Conservation (phyloP, 2,329 filamentous ascomycete genomes). For the Fusarium sp. region DNA sequence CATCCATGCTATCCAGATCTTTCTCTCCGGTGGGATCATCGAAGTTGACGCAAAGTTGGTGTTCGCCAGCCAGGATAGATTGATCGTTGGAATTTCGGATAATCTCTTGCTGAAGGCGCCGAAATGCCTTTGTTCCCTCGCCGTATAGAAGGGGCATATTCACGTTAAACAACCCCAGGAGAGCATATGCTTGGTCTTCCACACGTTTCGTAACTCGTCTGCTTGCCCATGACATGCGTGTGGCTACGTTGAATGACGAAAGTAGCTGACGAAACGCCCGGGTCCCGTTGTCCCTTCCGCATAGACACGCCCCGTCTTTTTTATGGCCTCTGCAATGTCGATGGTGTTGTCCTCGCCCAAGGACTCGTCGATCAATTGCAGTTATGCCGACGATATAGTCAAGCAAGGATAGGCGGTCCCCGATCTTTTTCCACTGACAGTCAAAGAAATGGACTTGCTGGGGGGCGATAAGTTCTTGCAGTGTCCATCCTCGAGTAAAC, state of each 20-base stretch:
- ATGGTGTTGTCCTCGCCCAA: neutral
- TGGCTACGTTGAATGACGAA: neutral
- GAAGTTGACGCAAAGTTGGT: no score
- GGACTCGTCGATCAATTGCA: neutral
- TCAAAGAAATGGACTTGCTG: neutral
- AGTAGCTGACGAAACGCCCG: fast-evolving
- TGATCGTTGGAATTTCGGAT: neutral
- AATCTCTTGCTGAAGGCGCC: neutral
- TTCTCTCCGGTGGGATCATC: fast-evolving
- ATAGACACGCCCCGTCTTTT: fast-evolving
- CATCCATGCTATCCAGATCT: fast-evolving
- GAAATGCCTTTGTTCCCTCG: neutral
- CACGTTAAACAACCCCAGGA: neutral
- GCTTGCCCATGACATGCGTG: neutral
- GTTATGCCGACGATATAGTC: neutral
- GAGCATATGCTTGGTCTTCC: neutral
- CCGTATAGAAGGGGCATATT: neutral
- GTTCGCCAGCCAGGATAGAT: neutral
- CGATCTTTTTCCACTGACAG: neutral
- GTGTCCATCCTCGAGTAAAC: neutral
- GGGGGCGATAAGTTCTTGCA: neutral
- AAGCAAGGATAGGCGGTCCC: neutral
- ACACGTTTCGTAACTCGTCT: neutral
- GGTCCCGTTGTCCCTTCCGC: fast-evolving
- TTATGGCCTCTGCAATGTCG: neutral